Base-by-base conservation (phyloP, 805 yeast genomes). In the Saccharomycopsis olivae region DNA sequence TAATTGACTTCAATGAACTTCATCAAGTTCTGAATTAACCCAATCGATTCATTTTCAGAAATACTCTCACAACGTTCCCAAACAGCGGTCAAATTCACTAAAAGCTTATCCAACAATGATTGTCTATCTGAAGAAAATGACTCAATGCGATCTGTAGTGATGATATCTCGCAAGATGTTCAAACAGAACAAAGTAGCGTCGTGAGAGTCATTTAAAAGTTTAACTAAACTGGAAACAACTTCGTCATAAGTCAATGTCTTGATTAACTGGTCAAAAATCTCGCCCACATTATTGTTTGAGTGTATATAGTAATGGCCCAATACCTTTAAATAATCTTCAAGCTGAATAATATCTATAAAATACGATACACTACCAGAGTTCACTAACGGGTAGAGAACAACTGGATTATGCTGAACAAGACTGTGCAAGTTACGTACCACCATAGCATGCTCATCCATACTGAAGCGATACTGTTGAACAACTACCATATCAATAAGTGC, bases 161-260 rank as follows among this genome's bases (percentile, higher is more conserved):
- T 27, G 5, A 36, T 32, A n/a, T 35, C 16, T 14, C 28, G 20
- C 21, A 40, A 28, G 30, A 33, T 33, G 15, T 14, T 25, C 27
- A 44, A 34, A 13, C 37, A 13, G 18, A 27, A 17, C 23, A 35
- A n/a, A 16, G 30, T 23, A 15, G 5, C 11, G 33, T 30, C 20
- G 16, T 10, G 11, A n/a, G 24, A 15, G 13, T 10, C 18, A 21
- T 18, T 31, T 3, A 38, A 9, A 33, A 37, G 37, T 10, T 24
- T 15, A n/a, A 38, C 17, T n/a, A 38, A 28, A 21, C 21, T 19
- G 13, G 29, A 32, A 5, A 40, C 23, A 9, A 44, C 38, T 11
- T 40, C 39, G 20, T 33, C 38, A 38, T 30, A 44, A 13, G 44
- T 39, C n/a, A 35, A 13, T n/a, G 36, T 19, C n/a, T 36, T 29